Base-by-base conservation (phyloP, 139 green algal species). In the Marvania coccoides region DNA sequence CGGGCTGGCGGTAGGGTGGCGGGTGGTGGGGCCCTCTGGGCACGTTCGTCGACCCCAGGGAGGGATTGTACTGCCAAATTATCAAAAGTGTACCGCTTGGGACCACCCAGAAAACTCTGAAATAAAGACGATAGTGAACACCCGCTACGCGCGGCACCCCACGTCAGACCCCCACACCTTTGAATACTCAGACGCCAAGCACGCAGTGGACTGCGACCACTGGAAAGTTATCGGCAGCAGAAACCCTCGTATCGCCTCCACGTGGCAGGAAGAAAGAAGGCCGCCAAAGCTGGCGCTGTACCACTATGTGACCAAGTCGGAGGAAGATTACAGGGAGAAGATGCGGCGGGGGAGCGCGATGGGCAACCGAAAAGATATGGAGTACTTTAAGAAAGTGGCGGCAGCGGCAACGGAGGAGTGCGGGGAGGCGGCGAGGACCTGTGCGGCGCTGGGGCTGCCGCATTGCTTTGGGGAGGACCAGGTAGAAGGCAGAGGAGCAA, bases 91-190 rank as follows among this genome's bases (percentile, higher is more conserved):
- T 26, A 71, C 47, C 15, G 35, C 47, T 35, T 64, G 48, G 28
- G 46, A 1, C 23, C 53, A 46, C 45, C 24, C 10, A 6, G 40
- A 57, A 4, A 58, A 57, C 58, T 39, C 45, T 23, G 28, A 64
- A 28, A 19, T 72, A 13, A 72, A 72, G 36, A 61, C 48, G 19
- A 54, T 72, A 9, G 65, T 72, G 12, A 64, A 72, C 34, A 72
- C 51, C 8, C 34, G 34, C 28, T 56, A 34, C 24, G 65, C 33
- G 6, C 5, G 45, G 15, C 14, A n/a, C 4, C 65, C 65, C 28
- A 63, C 54, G 23, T 55, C 65, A 10, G 67, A 74, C 47, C 67
- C 67, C 31, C 67, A 74, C 31, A 48, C 48, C 35, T 74, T 74
- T 51, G 39, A 24, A 40, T 74, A 62, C 15, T 40, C 19, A 15